Base-by-base conservation (phyloP, 805 yeast species). In the Pichia rugopelliculosa region DNA sequence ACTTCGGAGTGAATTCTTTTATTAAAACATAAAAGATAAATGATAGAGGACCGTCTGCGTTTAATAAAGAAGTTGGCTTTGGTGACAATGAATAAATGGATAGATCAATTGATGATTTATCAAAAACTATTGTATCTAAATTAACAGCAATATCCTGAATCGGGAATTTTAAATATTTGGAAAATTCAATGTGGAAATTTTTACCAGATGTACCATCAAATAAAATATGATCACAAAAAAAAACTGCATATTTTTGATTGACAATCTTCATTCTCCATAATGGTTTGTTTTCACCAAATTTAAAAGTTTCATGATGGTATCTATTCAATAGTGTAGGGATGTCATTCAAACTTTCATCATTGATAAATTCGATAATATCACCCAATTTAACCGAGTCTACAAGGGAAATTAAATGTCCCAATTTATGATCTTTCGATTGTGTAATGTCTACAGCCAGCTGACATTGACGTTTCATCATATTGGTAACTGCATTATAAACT, bases 161-260 rank as follows among this genome's bases (percentile, higher is more conserved):
- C 6, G 17, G 23, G 24, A 8, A 2, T 9, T 26, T 11, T 34
- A 18, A 18, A 23, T 9, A n/a, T 13, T 38, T 47, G 1, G 44
- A 37, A 6, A 68, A 53, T 18, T 64, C 62, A n/a, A 53, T 50
- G 36, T 65, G 70, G 51, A 68, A 68, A 25, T 53, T 52, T 18
- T 49, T 45, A 7, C 64, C 69, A 9, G 67, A 54, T 10, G 54
- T 56, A 11, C 71, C 73, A 53, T 69, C 73, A 38, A 64, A 59
- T n/a, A 66, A 45, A 5, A 58, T 33, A 50, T 67, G 71, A 37
- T 67, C 65, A 44, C 59, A 61, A 22, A 49, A 50, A 27, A 67
- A 48, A 10, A 42, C 10, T 7, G 36, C 15, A 26, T 25, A 46
- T n/a, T 38, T 42, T 10, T 18, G 7, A 44, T 40, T 41, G 7